Base-by-base conservation (phyloP, 2,329 filamentous ascomycete genomes). In the Fusarium sterilihyphosum region DNA sequence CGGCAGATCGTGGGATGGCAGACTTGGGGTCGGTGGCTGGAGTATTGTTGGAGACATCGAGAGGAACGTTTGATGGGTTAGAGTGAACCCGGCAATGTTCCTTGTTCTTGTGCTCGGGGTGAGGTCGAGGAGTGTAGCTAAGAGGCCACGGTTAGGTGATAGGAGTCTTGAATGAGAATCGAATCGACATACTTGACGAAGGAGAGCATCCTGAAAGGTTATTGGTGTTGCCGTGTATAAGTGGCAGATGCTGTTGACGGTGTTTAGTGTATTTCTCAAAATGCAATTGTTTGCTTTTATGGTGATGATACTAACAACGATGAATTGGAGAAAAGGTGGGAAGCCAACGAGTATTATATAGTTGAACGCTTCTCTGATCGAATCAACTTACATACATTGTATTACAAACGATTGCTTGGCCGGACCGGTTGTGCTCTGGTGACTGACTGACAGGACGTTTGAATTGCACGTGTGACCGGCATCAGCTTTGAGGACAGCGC, bases 101-200 rank as follows among this genome's bases (percentile, higher is more conserved):
- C 49, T 75, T 75, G 62, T 61, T 73, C 66, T 75, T 75, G 53
- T 75, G 73, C 73, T 75, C 73, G 24, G 73, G 73, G n/a, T 75
- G 73, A 54, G 73, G 37, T 65, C 73, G 73, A 65, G 73, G 73
- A 73, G 73, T 75, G 52, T 75, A 75, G 66, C 73, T 74, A 29
- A 24, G 17, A 38, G 20, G 14, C n/a, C 26, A 10, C 29, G 38
- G 35, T 75, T 56, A 73, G 62, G 37, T 26, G 26, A 40, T 38
- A 29, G 26, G 24, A 22, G 37, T 37, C 29, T 35, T 41, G 26
- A 37, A 26, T 24, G 20, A 22, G 49, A 18, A n/a, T 16, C 11
- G 33, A 41, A 46, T 13, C 26, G 17, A 41, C 12, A 37, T 73
- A 75, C 73, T 75, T 75, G 67, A 75, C 73, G 59, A 75, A 73